Conservation (phyloP, 2,329 filamentous ascomycete genomes). For the Scytalidium sp. region DNA sequence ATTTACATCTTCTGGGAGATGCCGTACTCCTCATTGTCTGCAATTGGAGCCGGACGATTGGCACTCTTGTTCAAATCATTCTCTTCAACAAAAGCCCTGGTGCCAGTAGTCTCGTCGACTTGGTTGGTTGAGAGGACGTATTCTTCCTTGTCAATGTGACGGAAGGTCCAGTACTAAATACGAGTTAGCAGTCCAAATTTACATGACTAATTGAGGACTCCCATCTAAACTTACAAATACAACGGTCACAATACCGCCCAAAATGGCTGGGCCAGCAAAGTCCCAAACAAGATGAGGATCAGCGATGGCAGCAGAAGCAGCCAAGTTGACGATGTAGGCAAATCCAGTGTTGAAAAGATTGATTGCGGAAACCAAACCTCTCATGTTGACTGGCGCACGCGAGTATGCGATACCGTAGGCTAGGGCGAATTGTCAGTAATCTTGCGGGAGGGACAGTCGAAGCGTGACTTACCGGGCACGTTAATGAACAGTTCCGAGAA, state of each 20-base stretch:
- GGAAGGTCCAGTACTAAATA: slow-evolving; percentile 56
- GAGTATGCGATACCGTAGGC: slow-evolving; percentile 75
- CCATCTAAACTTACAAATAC: slow-evolving; percentile 44
- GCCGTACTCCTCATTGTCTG: slow-evolving; percentile 9
- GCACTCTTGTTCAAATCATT: slow-evolving; percentile 9
- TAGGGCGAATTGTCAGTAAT: too few species aligned
- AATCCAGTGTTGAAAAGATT: slow-evolving; percentile 70
- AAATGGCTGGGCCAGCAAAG: slow-evolving; percentile 58
- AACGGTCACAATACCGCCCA: slow-evolving; percentile 57
- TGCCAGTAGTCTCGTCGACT: slow-evolving; percentile 8
- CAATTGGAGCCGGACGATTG: slow-evolving; percentile 8
- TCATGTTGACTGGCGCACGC: slow-evolving; percentile 77
- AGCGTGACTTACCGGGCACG: too few species aligned
- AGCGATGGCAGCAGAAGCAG: slow-evolving; percentile 55
- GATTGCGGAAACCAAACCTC: slow-evolving; percentile 66
- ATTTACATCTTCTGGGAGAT: slow-evolving; percentile 11
- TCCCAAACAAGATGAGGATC: slow-evolving; percentile 69
- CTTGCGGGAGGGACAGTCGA: too few species aligned
- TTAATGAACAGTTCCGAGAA: slow-evolving; percentile 57
- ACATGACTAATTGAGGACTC: background rate
- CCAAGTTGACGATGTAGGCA: slow-evolving; percentile 65
- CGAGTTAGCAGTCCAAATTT: background rate
- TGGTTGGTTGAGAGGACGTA: slow-evolving; percentile 39
- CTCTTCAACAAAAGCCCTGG: slow-evolving; percentile 9
- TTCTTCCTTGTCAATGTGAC: slow-evolving; percentile 59